Evolutionary conservation across 345 rosid species (phyloP).

Genomic region (Kernera saxatilis): DNA sequence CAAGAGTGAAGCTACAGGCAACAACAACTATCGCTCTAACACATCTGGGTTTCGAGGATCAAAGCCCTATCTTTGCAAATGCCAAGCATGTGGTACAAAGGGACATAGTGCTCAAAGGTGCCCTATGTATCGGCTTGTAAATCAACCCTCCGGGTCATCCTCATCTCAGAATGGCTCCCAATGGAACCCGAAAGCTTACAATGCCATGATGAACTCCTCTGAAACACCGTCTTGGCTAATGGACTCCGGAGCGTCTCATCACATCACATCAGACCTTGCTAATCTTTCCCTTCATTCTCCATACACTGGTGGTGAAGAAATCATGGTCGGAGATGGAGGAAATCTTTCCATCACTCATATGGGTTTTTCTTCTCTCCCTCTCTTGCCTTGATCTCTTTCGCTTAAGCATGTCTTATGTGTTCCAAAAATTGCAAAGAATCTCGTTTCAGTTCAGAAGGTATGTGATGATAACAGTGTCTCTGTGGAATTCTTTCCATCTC

Average conservation of each 20-base stretch:
- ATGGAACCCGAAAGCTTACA: not conserved
- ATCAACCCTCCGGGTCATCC: not conserved
- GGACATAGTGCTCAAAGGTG: not conserved
- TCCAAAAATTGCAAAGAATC: no score
- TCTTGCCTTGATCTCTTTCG: not conserved
- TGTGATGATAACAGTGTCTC: no score
- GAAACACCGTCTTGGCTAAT: no score
- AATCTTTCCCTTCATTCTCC: not conserved
- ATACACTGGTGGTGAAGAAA: not conserved
- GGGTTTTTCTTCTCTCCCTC: not conserved
- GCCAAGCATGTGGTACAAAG: not conserved
- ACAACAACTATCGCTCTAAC: not conserved
- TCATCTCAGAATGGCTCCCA: accelerated
- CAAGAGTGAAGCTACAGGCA: not conserved
- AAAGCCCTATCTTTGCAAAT: not conserved
- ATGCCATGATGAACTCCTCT: no score
- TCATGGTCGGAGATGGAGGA: not conserved
- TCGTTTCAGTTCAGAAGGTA: no score
- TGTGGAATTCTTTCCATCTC: no score
- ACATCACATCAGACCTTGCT: no score
- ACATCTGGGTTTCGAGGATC: not conserved
- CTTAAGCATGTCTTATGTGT: no score
- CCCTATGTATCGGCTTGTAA: not conserved
- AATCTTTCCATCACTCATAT: not conserved
- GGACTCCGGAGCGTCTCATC: no score